These are phyloP conservation scores for Alliaria petiolata DNA, from an alignment of 345 rosid species.

Conservation along the genomic window DNA sequence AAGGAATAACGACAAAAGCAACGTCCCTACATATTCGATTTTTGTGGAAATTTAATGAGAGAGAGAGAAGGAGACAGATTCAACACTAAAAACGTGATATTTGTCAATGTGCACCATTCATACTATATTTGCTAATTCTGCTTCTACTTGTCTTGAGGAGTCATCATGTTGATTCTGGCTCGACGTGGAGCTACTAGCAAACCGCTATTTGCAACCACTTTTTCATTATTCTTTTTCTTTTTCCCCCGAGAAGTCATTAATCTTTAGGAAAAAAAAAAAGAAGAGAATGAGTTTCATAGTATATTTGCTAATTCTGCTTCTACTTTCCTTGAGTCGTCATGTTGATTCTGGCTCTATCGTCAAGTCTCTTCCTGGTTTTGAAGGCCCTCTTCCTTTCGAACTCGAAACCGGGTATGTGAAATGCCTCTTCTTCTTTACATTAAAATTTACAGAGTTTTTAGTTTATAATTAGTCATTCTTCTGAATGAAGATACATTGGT, in stretches of 20 bases:
- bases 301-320: neutral
- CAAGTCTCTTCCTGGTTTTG: slow-evolving; percentile 41
- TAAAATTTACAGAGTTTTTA: neutral
- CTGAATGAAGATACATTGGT: slow-evolving; percentile 22
- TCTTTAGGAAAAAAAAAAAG: neutral
- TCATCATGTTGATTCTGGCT: too few relatives aligned
- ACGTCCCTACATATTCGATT: too few relatives aligned
- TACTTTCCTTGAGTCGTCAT: neutral
- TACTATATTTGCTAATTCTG: neutral
- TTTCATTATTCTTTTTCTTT: too few relatives aligned
- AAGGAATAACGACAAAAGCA: too few relatives aligned
- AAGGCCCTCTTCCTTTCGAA: slow-evolving; percentile 42
- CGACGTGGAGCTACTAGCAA: too few relatives aligned
- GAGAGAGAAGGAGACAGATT: too few relatives aligned
- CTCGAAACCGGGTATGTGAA: slow-evolving; percentile 46
- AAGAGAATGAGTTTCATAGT: neutral
- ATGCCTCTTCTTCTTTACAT: neutral
- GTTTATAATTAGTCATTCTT: neutral
- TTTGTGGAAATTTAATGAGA: too few relatives aligned
- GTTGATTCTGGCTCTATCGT: slow-evolving; percentile 26
- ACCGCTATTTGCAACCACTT: too few relatives aligned
- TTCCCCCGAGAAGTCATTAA: neutral
- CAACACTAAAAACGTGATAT: too few relatives aligned
- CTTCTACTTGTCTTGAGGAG: neutral
- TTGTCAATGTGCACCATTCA: too few relatives aligned